Percentiles rank a stretch among this genome's conserved stretches.
phyloP scores from a whole-genome alignment of 768 basidiomycete species.

The Phallus indusiatus region DNA sequence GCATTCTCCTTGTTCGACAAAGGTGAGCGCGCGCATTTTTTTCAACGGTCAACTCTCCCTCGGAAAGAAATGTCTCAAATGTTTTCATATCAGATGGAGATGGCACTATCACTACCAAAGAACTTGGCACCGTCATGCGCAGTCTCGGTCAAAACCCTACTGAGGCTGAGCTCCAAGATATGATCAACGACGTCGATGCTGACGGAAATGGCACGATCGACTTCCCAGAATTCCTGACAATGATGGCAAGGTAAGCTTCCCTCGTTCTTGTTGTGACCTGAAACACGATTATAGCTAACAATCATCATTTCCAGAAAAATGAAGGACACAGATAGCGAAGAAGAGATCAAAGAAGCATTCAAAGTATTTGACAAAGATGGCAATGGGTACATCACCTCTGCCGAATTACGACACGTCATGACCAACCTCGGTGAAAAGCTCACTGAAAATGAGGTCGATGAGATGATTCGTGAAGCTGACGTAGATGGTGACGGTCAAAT shows the following conservation, averaged over 20 bases:
- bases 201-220: conserved; percentile 87
- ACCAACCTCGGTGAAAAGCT: conserved; percentile 85
- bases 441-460: conserved; percentile 78
- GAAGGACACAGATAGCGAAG: conserved; percentile 87
- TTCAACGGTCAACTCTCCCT: background rate
- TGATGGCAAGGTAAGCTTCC: conserved; percentile 48
- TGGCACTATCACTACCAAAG: conserved; percentile 84
- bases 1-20: conserved; percentile 98
- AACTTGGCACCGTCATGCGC: conserved; percentile 91
- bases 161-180: conserved; percentile 84
- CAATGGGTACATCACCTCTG: conserved; percentile 80
- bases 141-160: conserved; percentile 90
- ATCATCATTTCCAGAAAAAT: conserved; percentile 51
- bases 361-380: conserved; percentile 96
- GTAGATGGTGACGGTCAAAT: conserved; percentile 92
- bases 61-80: background rate
- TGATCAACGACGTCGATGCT: conserved; percentile 92
- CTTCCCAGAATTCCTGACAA: conserved; percentile 71
- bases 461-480: conserved; percentile 97
- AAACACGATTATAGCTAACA: background rate
- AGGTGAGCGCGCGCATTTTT: conserved; percentile 38
- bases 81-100: conserved; percentile 58
- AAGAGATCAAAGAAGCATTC: conserved; percentile 95
- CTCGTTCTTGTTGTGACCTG: background rate
- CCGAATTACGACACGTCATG: conserved; percentile 89